phyloP scores from a whole-genome alignment of 352 stramenopile species.

The Phytophthora sojae region DNA sequence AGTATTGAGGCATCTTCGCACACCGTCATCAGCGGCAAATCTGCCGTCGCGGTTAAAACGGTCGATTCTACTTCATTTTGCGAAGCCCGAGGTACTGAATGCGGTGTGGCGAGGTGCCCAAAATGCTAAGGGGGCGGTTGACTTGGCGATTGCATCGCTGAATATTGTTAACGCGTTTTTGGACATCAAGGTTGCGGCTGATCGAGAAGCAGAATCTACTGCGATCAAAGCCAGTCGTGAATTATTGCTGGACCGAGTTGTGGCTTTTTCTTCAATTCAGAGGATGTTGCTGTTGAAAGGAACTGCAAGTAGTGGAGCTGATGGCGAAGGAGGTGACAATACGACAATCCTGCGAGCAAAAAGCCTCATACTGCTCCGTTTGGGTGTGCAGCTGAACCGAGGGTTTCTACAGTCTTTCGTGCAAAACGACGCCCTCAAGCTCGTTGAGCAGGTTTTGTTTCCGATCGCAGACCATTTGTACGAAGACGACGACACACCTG shows the following conservation, averaged over 20 bases:
- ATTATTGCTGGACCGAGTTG: slow-evolving; percentile 48
- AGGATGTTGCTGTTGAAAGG: slow-evolving; percentile 34
- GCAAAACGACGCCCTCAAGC: slow-evolving; percentile 33
- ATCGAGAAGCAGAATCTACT: slow-evolving; percentile 33
- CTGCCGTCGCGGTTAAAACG: slow-evolving; percentile 39
- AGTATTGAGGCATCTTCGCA: slow-evolving; percentile 57
- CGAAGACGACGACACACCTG: slow-evolving; percentile 7
- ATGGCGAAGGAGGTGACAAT: slow-evolving; percentile 4
- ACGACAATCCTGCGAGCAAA: slow-evolving; percentile 63
- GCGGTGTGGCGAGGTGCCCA: slow-evolving; percentile 53
- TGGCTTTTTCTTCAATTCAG: slow-evolving; percentile 39
- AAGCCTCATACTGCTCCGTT: slow-evolving; percentile 64
- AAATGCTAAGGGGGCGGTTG: slow-evolving; percentile 16
- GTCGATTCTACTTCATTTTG: slow-evolving; percentile 47
- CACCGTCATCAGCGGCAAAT: slow-evolving; percentile 26
- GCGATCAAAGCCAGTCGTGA: slow-evolving; percentile 42
- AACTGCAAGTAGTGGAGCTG: not conserved
- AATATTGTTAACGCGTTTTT: slow-evolving; percentile 76
- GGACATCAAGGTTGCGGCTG: slow-evolving; percentile 48
- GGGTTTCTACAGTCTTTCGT: slow-evolving; percentile 55
- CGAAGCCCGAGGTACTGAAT: slow-evolving; percentile 46
- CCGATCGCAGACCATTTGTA: slow-evolving; percentile 36
- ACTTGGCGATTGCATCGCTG: slow-evolving; percentile 59
- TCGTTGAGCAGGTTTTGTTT: slow-evolving; percentile 43
- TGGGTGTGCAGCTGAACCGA: slow-evolving; percentile 59